These are phyloP conservation scores for Myrica gale DNA, from an alignment of 306 rosid genomes.

Conservation along the genomic window DNA sequence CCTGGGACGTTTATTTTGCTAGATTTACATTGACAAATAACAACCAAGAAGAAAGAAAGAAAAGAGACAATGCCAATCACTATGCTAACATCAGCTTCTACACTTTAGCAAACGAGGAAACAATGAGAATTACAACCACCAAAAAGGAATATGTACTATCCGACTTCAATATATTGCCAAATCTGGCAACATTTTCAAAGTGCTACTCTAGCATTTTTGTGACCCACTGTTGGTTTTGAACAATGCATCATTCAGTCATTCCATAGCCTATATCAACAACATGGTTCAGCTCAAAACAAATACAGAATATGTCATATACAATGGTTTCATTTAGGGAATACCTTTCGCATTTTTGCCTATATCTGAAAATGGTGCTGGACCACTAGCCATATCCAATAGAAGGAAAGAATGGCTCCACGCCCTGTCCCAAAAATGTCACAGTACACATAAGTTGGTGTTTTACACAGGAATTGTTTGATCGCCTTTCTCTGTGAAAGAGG, in stretches of 20 bases:
- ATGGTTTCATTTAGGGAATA: constrained; percentile 26
- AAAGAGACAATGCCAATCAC: neutral
- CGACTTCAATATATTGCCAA: neutral
- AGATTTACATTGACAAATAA: neutral
- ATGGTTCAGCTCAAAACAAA: neutral
- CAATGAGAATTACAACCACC: no score
- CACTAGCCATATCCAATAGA: constrained; percentile 58
- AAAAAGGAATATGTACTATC: no score
- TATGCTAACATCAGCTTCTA: no score
- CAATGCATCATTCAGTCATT: neutral
- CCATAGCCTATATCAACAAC: neutral
- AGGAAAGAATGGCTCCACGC: constrained; percentile 24
- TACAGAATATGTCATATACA: neutral
- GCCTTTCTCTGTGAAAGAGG: no score
- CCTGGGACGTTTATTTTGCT: no score
- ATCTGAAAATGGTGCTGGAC: constrained; percentile 88
- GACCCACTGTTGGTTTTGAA: neutral
- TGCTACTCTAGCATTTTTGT: neutral
- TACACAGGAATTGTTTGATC: neutral
- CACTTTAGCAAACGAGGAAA: no score
- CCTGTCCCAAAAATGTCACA: constrained; percentile 25
- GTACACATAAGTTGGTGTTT: neutral
- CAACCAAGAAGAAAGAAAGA: no score
- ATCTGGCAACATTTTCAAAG: neutral
- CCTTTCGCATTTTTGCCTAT: constrained; percentile 89